Conservation (phyloP, 129 eudicot genomes). For the Helianthus tuberosus region DNA sequence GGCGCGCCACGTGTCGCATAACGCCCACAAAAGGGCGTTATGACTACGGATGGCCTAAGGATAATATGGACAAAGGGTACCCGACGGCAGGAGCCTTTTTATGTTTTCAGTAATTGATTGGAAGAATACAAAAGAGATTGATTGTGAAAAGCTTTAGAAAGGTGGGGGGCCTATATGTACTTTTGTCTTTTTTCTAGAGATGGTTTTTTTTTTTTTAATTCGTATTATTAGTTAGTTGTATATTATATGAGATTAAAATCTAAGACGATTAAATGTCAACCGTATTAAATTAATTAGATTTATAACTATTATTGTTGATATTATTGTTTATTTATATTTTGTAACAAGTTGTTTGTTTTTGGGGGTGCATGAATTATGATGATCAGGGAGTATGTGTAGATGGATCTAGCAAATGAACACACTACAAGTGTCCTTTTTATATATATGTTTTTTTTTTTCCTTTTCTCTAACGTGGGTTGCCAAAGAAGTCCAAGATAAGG, state of each 20-base stretch:
- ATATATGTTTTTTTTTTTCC: not conserved
- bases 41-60: too few relatives aligned
- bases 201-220: not conserved
- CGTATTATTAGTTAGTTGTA: not conserved
- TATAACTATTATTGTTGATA: not conserved
- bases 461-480: constrained; percentile 1
- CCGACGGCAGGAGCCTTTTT: constrained; percentile 67
- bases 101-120: constrained; percentile 26
- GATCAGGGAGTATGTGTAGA: not conserved
- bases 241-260: not conserved
- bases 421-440: not conserved
- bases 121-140: constrained; percentile 36
- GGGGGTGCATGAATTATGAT: constrained; percentile 11
- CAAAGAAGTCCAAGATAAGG: constrained; percentile 16
- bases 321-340: not conserved
- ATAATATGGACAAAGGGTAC: constrained; percentile 52
- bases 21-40: too few relatives aligned
- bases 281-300: constrained; percentile 2
- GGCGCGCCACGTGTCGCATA: too few relatives aligned
- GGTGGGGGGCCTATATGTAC: constrained; percentile 9
- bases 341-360: constrained; percentile 12
- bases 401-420: constrained; percentile 12
- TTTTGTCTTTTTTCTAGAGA: constrained; percentile 20
- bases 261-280: not conserved
- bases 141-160: constrained; percentile 12